Percentiles rank a stretch among this genome's conserved stretches.
Conservation (phyloP, 371 early-diverging fungal species). For the Dentiscutata heterogama region DNA sequence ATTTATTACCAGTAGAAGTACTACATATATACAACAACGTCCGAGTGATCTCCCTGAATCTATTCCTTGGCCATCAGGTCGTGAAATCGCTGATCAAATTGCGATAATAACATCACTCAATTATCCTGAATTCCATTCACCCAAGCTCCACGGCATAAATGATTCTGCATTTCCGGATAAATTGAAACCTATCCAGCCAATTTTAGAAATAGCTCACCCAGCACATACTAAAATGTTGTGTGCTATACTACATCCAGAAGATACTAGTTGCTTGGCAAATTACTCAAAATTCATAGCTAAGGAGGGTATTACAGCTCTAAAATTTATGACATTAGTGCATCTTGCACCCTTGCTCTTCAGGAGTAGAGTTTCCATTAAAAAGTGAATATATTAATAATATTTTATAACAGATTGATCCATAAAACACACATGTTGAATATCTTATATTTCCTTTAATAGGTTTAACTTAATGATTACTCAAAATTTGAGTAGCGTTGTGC, state of each 20-base stretch:
- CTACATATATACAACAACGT: constrained; percentile 22
- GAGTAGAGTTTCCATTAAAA: neutral
- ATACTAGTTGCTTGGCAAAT: constrained; percentile 43
- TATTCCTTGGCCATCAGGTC: constrained; percentile 26
- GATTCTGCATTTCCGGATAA: constrained; percentile 13
- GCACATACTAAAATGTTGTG: constrained; percentile 46
- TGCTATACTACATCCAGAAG: constrained; percentile 47
- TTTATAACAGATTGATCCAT: neutral
- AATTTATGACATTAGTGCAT: constrained; percentile 30
- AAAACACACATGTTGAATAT: no score
- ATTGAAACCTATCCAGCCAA: constrained; percentile 16
- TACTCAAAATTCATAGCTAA: constrained; percentile 42
- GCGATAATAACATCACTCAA: constrained; percentile 7
- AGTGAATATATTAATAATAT: neutral
- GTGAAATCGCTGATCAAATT: constrained; percentile 29
- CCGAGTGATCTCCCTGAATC: constrained; percentile 19
- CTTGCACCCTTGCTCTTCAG: neutral
- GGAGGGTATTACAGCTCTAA: constrained; percentile 31
- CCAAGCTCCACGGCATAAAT: constrained; percentile 29
- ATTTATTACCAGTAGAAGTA: constrained; percentile 39
- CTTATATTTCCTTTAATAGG: neutral
- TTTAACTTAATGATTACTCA: neutral
- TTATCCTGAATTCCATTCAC: constrained; percentile 30
- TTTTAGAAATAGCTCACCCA: constrained; percentile 39
- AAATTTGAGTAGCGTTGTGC: neutral